Base-by-base conservation (phyloP, 75 land plant genomes). In the Selaginella tamariscina region DNA sequence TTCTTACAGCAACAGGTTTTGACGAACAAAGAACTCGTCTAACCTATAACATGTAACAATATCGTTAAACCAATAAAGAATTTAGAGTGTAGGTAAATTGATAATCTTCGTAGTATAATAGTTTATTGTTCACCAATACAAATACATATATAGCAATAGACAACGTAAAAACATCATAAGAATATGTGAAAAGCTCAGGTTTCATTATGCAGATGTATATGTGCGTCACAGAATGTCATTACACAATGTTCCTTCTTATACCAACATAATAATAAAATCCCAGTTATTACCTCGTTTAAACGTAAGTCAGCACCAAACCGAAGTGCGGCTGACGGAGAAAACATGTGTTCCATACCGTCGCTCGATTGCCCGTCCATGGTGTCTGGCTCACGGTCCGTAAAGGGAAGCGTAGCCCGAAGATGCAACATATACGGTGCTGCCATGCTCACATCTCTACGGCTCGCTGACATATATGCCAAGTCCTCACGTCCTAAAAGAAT, bases 301-400 rank as follows among this genome's bases (percentile, higher is more conserved):
- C 99, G 82, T 57, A 91, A 68, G 71, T 95, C 99, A 66, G 85
- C 79, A 55, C 99, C 99, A 88, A 79, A 95, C 1, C 93, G 81
- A 66, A 95, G 65, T 31, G 85, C 86, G 23, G 85, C 84, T 65
- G 79, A 77, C 67, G 85, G 73, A 70, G 71, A 84, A 71, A 88
- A 86, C 24, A 95, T 81, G 75, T 95, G 92, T 49, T 91, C 99
- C 99, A 95, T 95, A 1, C 99, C 99, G 84, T 95, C 99, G n/a
- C 59, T 72, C 69, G 72, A 39, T 54, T 82, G 72, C 11, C 80
- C 79, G 33, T 86, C 82, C 33, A 55, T 65, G 65, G 29, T 56
- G 62, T 65, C 31, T 54, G 23, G 71, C 64, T 64, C 57, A 5
- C 72, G 66, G 30, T 85, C 85, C 74, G 80, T 78, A 75, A 82